A percentile compares a stretch with the other conserved stretches of the same genome.
These are phyloP conservation scores for Pseudogymnoascus pannorum DNA, from an alignment of 2,329 filamentous ascomycete species.

Conservation along the genomic window DNA sequence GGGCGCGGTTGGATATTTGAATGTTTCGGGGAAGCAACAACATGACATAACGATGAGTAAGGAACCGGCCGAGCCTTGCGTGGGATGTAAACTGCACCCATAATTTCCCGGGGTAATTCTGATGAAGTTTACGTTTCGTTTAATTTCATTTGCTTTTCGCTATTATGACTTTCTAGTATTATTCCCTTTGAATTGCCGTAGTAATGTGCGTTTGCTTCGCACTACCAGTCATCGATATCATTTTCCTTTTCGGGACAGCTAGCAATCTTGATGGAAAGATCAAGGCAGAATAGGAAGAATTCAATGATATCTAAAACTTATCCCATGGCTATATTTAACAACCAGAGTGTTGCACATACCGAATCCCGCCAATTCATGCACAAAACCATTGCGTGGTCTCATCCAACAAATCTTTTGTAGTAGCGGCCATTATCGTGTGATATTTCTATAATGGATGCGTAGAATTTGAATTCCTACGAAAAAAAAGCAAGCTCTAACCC, in stretches of 20 bases:
- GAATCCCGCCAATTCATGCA: background rate
- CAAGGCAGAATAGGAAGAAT: background rate
- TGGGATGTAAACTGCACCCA: conserved; percentile 9
- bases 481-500: too few species aligned
- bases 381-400: too few species aligned
- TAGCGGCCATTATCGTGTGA: too few species aligned
- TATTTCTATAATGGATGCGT: too few species aligned
- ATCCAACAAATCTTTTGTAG: too few species aligned
- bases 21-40: conserved; percentile 26
- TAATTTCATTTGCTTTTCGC: background rate
- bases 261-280: background rate
- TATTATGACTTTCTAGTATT: background rate
- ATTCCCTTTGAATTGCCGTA: background rate
- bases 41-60: conserved; percentile 26
- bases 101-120: background rate
- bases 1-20: conserved; percentile 30
- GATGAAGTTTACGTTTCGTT: background rate
- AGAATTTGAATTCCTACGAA: too few species aligned
- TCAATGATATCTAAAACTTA: background rate
- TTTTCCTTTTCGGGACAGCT: background rate
- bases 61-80: conserved; percentile 14
- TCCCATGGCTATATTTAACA: background rate
- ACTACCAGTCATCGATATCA: background rate
- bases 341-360: too few species aligned
- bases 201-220: background rate